Conservation (phyloP, 768 basidiomycete species). For the Leccinellum rugosiceps region DNA sequence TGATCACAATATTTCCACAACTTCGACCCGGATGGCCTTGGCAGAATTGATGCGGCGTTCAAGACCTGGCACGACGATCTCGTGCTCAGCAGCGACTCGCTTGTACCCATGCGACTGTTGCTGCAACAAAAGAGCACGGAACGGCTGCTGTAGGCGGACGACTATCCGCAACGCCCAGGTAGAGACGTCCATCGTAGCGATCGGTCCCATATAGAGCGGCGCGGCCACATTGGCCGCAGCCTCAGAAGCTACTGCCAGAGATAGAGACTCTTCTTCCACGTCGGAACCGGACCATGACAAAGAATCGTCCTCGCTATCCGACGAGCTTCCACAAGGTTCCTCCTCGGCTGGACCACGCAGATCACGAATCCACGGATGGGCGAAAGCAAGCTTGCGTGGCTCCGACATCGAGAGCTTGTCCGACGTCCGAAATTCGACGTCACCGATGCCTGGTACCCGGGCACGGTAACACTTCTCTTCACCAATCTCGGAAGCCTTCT, state of each 20-base stretch:
- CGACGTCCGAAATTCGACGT: conserved; percentile 1
- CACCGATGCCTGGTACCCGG: not conserved
- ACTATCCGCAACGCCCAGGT: conserved; percentile 4
- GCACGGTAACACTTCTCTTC: not conserved
- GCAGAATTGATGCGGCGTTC: not conserved
- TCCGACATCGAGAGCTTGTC: not conserved
- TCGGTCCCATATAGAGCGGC: not conserved
- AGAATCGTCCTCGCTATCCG: not conserved
- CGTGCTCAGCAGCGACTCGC: not conserved
- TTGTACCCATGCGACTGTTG: not conserved
- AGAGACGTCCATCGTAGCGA: not conserved
- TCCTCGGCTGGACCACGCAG: not conserved
- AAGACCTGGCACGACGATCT: not conserved
- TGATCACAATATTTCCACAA: not conserved
- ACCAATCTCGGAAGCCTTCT: not conserved
- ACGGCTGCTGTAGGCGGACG: conserved; percentile 8
- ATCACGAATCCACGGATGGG: conserved; percentile 13
- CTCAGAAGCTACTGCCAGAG: not conserved
- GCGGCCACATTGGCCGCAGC: not conserved
- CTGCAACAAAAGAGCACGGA: conserved; percentile 3
- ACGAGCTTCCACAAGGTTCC: not conserved
- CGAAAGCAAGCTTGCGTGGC: not conserved
- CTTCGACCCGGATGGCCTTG: not conserved
- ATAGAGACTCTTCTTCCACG: not conserved
- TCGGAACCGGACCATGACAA: not conserved